Evolutionary conservation across 2,329 filamentous ascomycete species (phyloP).

Genomic region (Aureobasidium melanogenum): DNA sequence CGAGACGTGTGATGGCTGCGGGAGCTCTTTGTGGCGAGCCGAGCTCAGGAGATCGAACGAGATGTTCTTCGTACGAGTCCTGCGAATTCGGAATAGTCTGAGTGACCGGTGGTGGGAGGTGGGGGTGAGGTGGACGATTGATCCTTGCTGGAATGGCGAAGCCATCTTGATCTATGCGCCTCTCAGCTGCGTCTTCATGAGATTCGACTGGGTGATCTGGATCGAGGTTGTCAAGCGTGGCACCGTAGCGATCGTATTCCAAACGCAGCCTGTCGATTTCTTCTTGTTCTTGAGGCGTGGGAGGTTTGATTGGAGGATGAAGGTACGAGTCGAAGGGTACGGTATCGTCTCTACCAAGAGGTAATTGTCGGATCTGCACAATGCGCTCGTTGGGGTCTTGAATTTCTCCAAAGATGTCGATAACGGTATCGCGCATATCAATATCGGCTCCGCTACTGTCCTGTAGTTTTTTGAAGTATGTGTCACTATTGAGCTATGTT

Average conservation of each 20-base stretch:
- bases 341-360: slow-evolving; percentile 25
- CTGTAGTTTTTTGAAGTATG: slow-evolving; percentile 29
- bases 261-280: slow-evolving; percentile 22
- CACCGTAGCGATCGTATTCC: slow-evolving; percentile 16
- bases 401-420: slow-evolving; percentile 26
- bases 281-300: not conserved
- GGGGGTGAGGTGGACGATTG: not conserved
- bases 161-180: slow-evolving; percentile 4
- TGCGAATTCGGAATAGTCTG: not conserved
- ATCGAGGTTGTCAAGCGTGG: slow-evolving; percentile 15
- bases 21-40: not conserved
- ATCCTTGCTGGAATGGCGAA: slow-evolving; percentile 5
- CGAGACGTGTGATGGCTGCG: not conserved
- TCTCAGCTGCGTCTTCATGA: not conserved
- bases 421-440: slow-evolving; percentile 27
- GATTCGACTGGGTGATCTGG: slow-evolving; percentile 24
- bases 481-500: slow-evolving; percentile 21
- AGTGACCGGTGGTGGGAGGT: not conserved
- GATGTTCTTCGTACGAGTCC: slow-evolving; percentile 3
- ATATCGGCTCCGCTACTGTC: slow-evolving; percentile 29
- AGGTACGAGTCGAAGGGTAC: slow-evolving; percentile 25
- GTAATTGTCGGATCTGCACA: slow-evolving; percentile 25
- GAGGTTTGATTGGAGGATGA: not conserved
- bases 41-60: slow-evolving; percentile 1
- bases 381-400: slow-evolving; percentile 20